Conservation (phyloP, 768 basidiomycete genomes). For the Leccinum sublutescens region DNA sequence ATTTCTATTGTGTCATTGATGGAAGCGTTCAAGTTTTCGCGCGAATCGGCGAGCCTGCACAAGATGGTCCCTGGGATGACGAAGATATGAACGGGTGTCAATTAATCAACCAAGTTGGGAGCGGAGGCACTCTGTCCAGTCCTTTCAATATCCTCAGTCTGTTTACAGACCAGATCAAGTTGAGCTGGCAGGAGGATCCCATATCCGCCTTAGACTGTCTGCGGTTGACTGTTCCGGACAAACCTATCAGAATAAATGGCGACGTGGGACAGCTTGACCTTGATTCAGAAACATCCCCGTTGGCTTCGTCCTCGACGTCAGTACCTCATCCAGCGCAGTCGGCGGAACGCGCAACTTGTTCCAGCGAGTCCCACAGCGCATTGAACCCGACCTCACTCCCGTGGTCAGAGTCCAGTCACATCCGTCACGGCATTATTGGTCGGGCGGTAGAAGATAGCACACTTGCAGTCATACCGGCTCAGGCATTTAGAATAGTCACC, state of each 20-base stretch:
- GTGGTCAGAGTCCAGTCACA: conserved; percentile 32
- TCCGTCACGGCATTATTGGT: conserved; percentile 79
- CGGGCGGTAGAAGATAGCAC: conserved; percentile 93
- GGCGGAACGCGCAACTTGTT: conserved; percentile 20
- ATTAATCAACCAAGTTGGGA: too few species aligned
- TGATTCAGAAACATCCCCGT: conserved; percentile 23
- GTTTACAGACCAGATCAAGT: conserved; percentile 43
- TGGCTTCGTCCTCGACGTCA: conserved; percentile 63
- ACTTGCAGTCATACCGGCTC: conserved; percentile 97
- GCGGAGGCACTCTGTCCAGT: background rate
- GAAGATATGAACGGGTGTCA: too few species aligned
- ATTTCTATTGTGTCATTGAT: too few species aligned
- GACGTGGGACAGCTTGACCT: conserved; percentile 66
- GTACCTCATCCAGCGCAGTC: conserved; percentile 55
- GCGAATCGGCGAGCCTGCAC: too few species aligned
- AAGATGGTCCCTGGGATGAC: too few species aligned
- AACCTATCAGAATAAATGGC: conserved; percentile 45
- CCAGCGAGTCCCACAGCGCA: conserved; percentile 8
- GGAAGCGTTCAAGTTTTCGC: too few species aligned
- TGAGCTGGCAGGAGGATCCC: conserved; percentile 82
- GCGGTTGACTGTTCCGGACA: conserved; percentile 23
- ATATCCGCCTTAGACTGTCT: conserved; percentile 27
- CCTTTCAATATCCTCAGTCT: too few species aligned
- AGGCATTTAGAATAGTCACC: conserved; percentile 91
- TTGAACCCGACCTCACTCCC: conserved; percentile 22